Conservation (phyloP, 495 filamentous ascomycete genomes). For the Penicillium samsonianum region DNA sequence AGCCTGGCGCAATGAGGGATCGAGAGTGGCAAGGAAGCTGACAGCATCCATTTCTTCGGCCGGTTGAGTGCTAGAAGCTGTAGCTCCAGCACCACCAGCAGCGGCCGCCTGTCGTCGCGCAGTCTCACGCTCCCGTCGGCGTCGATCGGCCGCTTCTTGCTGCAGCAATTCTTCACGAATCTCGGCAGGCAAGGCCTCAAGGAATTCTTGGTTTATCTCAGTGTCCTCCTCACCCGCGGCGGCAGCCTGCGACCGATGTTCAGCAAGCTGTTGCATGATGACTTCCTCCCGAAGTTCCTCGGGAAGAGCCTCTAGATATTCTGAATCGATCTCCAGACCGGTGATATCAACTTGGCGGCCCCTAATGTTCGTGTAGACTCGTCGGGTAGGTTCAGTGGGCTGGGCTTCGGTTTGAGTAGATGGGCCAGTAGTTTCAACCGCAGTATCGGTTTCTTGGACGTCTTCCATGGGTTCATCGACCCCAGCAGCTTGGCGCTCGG, state of each 20-base stretch:
- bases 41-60: constrained; percentile 91
- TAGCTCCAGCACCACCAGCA: constrained; percentile 42
- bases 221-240: constrained; percentile 80
- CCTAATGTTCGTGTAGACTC: constrained; percentile 76
- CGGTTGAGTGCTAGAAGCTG: constrained; percentile 39
- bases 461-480: constrained; percentile 78
- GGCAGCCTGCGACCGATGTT: constrained; percentile 76
- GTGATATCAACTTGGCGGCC: constrained; percentile 89
- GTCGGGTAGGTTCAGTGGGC: constrained; percentile 54
- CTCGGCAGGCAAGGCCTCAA: constrained; percentile 87
- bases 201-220: constrained; percentile 90
- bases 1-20: constrained; percentile 78
- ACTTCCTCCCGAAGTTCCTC: constrained; percentile 96
- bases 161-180: constrained; percentile 87
- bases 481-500: constrained; percentile 49
- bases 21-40: constrained; percentile 88
- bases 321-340: constrained; percentile 86
- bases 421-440: constrained; percentile 33
- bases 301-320: constrained; percentile 89
- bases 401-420: constrained; percentile 41
- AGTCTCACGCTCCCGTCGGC: constrained; percentile 82
- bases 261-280: constrained; percentile 79
- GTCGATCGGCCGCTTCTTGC: constrained; percentile 85
- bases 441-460: constrained; percentile 60
- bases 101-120: constrained; percentile 60